Conservation (phyloP, 139 green algal species). For the Nannochloris sp. region DNA sequence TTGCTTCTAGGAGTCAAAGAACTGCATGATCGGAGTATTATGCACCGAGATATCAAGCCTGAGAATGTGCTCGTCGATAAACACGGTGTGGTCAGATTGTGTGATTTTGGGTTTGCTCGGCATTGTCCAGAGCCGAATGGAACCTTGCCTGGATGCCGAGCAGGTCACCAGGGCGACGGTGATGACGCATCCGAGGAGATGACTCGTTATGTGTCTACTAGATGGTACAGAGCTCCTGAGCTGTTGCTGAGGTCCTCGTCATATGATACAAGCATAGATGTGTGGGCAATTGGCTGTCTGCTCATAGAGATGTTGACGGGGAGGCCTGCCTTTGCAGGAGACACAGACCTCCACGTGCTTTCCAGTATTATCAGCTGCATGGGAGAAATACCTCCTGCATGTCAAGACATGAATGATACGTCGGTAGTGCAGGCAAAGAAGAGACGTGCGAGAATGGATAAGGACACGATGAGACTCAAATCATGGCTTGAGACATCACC, state of each 20-base stretch:
- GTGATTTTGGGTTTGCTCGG: constrained; percentile 90
- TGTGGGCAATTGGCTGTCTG: constrained; percentile 95
- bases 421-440: no score
- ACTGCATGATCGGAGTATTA: constrained; percentile 10
- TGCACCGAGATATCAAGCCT: constrained; percentile 80
- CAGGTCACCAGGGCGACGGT: constrained; percentile 62
- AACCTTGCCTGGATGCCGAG: constrained; percentile 82
- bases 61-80: constrained; percentile 83
- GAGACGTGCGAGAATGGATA: no score
- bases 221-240: constrained; percentile 87
- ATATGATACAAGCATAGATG: constrained; percentile 91
- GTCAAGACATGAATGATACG: no score
- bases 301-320: constrained; percentile 92
- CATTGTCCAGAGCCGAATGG: constrained; percentile 51
- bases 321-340: constrained; percentile 89
- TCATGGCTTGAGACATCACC: no score
- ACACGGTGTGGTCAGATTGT: constrained; percentile 74
- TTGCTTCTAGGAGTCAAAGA: constrained; percentile 7
- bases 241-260: constrained; percentile 96
- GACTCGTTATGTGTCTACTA: constrained; percentile 96
- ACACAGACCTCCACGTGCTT: constrained; percentile 97
- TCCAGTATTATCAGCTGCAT: no score
- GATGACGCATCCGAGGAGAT: constrained; percentile 52
- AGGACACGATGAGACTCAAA: no score
- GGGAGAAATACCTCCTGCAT: no score